Conservation (phyloP, 2,329 filamentous ascomycete species). For the Alternaria sp. region DNA sequence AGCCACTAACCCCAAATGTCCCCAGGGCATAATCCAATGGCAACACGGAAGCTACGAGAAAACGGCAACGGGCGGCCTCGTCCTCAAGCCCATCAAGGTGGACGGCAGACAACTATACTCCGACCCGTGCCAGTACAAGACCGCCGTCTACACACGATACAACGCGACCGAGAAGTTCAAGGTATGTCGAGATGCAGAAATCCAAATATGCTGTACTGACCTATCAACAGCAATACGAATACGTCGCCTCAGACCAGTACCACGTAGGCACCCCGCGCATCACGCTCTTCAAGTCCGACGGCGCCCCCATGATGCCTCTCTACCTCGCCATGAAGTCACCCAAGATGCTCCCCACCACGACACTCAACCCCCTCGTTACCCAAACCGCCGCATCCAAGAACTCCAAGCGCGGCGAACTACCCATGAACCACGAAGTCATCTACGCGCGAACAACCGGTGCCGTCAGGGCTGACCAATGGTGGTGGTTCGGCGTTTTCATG, state of each 20-base stretch:
- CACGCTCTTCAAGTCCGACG: conserved; percentile 69
- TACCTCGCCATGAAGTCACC: conserved; percentile 69
- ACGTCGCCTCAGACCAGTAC: conserved; percentile 62
- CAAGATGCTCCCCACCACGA: conserved; percentile 72
- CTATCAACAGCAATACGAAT: conserved; percentile 49
- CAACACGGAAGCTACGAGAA: conserved; percentile 71
- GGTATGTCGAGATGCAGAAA: conserved; percentile 48
- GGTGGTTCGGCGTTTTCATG: conserved; percentile 58
- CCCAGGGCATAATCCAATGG: conserved; percentile 72
- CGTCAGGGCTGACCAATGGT: conserved; percentile 54
- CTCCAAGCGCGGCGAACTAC: conserved; percentile 45
- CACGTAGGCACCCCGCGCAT: conserved; percentile 65
- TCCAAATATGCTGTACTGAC: background rate
- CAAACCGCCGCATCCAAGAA: conserved; percentile 45
- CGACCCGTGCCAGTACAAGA: conserved; percentile 65
- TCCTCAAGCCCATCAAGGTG: conserved; percentile 65
- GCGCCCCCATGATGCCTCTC: conserved; percentile 70
- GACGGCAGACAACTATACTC: conserved; percentile 73
- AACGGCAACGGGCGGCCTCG: conserved; percentile 63
- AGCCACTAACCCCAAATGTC: conserved; percentile 67
- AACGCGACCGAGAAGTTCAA: conserved; percentile 69
- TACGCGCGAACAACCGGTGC: conserved; percentile 42
- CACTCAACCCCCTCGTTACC: conserved; percentile 62
- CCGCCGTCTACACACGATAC: conserved; percentile 68
- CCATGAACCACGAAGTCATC: conserved; percentile 50